phyloP scores from a whole-genome alignment of 2,329 filamentous ascomycete genomes.

The Incumbomyces delicatus region DNA sequence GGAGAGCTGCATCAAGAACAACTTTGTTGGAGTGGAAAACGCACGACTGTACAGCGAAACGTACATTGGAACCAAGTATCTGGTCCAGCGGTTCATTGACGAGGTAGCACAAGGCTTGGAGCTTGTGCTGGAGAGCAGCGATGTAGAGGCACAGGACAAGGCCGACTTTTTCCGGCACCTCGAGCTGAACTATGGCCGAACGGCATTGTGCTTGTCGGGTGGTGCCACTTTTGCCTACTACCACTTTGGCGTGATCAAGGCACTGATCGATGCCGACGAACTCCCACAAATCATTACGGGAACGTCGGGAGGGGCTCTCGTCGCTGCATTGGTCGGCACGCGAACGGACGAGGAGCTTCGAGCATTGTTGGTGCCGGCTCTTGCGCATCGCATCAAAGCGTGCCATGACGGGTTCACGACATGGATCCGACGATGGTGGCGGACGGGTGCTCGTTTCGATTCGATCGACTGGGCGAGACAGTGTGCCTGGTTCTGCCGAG shows the following conservation, averaged over 20 bases:
- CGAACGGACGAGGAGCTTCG: slow-evolving; percentile 87
- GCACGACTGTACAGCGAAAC: slow-evolving; percentile 92
- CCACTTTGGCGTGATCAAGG: slow-evolving; percentile 86
- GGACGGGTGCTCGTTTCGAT: slow-evolving; percentile 87
- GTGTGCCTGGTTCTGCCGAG: slow-evolving; percentile 81
- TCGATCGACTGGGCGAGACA: slow-evolving; percentile 80
- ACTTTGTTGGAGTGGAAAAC: slow-evolving; percentile 93
- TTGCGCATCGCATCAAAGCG: slow-evolving; percentile 75
- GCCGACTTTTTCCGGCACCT: slow-evolving; percentile 75
- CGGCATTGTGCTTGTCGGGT: slow-evolving; percentile 83
- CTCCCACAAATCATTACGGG: slow-evolving; percentile 92
- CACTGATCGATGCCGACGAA: slow-evolving; percentile 73
- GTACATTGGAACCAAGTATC: slow-evolving; percentile 92
- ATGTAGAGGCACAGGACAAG: slow-evolving; percentile 64
- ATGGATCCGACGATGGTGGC: slow-evolving; percentile 81
- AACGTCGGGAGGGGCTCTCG: slow-evolving; percentile 84
- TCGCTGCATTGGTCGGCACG: slow-evolving; percentile 79
- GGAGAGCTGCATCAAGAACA: slow-evolving; percentile 92
- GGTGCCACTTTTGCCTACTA: slow-evolving; percentile 95
- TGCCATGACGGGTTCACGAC: slow-evolving; percentile 67
- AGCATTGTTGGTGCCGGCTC: slow-evolving; percentile 69
- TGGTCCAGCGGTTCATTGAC: slow-evolving; percentile 83
- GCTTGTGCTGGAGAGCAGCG: slow-evolving; percentile 58
- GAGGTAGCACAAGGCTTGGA: slow-evolving; percentile 52
- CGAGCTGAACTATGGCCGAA: slow-evolving; percentile 82